phyloP scores from a whole-genome alignment of 2,329 filamentous ascomycete species.

The Scedosporium aurantiacum region DNA sequence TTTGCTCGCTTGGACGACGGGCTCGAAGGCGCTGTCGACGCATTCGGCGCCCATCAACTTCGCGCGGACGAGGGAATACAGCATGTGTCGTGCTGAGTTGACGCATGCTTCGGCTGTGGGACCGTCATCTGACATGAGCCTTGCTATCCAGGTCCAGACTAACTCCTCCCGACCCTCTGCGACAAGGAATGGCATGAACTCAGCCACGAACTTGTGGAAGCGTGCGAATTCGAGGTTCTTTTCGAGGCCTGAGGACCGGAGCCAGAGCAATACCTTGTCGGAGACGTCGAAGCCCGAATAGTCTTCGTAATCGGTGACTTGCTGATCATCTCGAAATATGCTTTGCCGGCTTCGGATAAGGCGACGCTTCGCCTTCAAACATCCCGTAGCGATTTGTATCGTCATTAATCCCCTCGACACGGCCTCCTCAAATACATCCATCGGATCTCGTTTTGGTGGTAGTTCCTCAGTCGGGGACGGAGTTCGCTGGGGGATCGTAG shows the following conservation, averaged over 20 bases:
- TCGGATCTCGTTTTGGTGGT: slow-evolving; percentile 27
- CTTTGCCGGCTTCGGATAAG: not conserved
- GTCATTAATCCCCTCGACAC: slow-evolving; percentile 47
- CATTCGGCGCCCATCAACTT: slow-evolving; percentile 18
- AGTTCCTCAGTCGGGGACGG: slow-evolving; percentile 10
- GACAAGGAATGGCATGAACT: slow-evolving; percentile 38
- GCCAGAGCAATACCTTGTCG: slow-evolving; percentile 36
- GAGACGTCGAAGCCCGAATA: not conserved
- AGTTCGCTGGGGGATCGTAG: not conserved
- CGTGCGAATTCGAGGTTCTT: slow-evolving; percentile 33
- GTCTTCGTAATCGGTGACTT: not conserved
- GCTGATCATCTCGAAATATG: not conserved
- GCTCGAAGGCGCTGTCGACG: slow-evolving; percentile 37
- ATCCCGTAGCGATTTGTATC: slow-evolving; percentile 39
- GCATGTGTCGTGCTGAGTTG: slow-evolving; percentile 18
- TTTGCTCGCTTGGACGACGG: slow-evolving; percentile 34
- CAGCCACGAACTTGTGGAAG: slow-evolving; percentile 24
- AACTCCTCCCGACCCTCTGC: slow-evolving; percentile 40
- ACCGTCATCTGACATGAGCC: slow-evolving; percentile 22
- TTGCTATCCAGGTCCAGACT: slow-evolving; percentile 41
- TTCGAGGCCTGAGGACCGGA: slow-evolving; percentile 38
- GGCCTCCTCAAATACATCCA: slow-evolving; percentile 45
- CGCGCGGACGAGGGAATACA: slow-evolving; percentile 31
- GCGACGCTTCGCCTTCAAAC: slow-evolving; percentile 35
- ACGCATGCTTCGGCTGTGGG: slow-evolving; percentile 12